Evolutionary conservation across 2,329 filamentous ascomycete genomes (phyloP).

Genomic region (Alternaria arborescens): DNA sequence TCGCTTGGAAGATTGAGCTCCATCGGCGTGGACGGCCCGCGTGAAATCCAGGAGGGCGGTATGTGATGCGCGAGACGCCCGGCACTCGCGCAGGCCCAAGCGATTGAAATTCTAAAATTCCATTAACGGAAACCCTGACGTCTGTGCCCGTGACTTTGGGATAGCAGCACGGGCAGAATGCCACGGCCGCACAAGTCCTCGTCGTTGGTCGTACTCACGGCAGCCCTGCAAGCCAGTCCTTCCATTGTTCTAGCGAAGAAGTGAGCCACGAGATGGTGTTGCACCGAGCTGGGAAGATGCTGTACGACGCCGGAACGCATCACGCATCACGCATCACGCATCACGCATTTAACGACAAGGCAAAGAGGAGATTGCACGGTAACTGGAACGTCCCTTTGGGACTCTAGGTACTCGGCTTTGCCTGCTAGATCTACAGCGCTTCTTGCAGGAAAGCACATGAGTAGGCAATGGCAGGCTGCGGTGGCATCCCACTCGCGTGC

Average conservation of each 20-base stretch:
- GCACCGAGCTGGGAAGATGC: slow-evolving; percentile 2
- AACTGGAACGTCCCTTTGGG: slow-evolving; percentile 1
- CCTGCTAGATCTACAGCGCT: slow-evolving; percentile 5
- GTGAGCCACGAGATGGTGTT: slow-evolving; percentile 31
- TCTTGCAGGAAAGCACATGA: background rate
- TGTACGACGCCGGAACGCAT: slow-evolving; percentile 2
- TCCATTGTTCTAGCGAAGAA: slow-evolving; percentile 9
- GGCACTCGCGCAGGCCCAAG: slow-evolving; percentile 21
- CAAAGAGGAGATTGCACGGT: slow-evolving; percentile 8
- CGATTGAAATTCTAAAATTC: slow-evolving; percentile 37
- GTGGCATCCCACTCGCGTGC: slow-evolving; percentile 32
- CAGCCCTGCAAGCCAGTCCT: slow-evolving; percentile 3
- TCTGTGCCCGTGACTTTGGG: slow-evolving; percentile 20
- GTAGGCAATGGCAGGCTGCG: slow-evolving; percentile 11
- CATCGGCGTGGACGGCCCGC: background rate
- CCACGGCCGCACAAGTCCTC: background rate
- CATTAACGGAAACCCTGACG: slow-evolving; percentile 39
- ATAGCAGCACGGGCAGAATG: slow-evolving; percentile 6
- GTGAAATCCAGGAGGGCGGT: slow-evolving; percentile 39
- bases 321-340: background rate
- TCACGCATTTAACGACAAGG: slow-evolving; percentile 11
- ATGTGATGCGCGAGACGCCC: slow-evolving; percentile 39
- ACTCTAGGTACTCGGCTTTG: slow-evolving; percentile 4
- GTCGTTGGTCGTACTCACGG: slow-evolving; percentile 3
- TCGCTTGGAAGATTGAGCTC: background rate